phyloP scores from a whole-genome alignment of 2,329 filamentous ascomycete species.

The Aspergillus piperis region DNA sequence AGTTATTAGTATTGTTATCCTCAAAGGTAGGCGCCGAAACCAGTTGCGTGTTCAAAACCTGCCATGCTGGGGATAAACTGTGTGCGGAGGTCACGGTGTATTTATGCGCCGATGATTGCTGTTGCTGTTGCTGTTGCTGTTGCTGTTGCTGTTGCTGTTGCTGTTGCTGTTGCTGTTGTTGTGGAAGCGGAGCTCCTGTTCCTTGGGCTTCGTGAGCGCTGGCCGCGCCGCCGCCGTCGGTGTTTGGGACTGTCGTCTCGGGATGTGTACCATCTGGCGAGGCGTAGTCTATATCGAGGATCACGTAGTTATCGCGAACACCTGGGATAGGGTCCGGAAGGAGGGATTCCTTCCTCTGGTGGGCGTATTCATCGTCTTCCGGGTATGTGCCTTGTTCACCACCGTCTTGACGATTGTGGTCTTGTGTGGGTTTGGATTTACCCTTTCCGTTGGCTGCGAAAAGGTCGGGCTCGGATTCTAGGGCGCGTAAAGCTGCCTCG shows the following conservation, averaged over 20 bases:
- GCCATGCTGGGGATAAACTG: conserved; percentile 74
- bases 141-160: conserved; percentile 14
- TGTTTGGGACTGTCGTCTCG: conserved; percentile 18
- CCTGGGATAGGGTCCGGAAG: conserved; percentile 51
- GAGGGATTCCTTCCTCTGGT: conserved; percentile 32
- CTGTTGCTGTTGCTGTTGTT: conserved; percentile 13
- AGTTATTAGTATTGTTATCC: conserved; percentile 50
- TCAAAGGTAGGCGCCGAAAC: conserved; percentile 65
- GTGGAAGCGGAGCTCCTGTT: conserved; percentile 18
- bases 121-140: conserved; percentile 14
- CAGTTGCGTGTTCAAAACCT: conserved; percentile 58
- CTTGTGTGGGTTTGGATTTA: conserved; percentile 12
- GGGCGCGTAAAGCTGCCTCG: conserved; percentile 59
- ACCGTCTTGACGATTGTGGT: conserved; percentile 8
- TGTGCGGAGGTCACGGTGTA: conserved; percentile 66
- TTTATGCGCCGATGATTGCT: conserved; percentile 35
- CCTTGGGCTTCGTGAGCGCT: conserved; percentile 21
- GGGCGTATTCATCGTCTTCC: conserved; percentile 24
- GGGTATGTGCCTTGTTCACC: conserved; percentile 8
- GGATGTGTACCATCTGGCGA: conserved; percentile 3
- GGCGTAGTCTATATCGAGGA: conserved; percentile 55
- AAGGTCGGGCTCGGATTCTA: conserved; percentile 49
- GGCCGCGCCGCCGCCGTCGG: conserved; percentile 2
- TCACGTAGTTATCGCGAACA: conserved; percentile 57
- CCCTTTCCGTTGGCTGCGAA: conserved; percentile 27